Base-by-base conservation (phyloP, 2,329 filamentous ascomycete species). In the Colletotrichum navitas region DNA sequence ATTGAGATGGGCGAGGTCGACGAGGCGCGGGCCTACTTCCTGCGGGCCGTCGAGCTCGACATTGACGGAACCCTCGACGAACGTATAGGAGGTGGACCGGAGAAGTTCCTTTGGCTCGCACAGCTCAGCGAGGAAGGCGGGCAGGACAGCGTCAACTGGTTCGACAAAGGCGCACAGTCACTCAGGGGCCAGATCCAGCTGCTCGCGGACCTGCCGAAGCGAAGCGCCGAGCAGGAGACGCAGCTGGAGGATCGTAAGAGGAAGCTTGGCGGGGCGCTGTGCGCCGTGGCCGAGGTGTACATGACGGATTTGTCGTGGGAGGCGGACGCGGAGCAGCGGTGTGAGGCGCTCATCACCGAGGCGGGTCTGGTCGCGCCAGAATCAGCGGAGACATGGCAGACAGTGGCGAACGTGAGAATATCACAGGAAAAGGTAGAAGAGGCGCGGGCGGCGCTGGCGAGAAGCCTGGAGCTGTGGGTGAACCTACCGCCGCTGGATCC, bases 231-330 rank as follows among this genome's bases (percentile, higher is more conserved):
- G 75, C 78, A 84, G 76, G 80, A 85, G 78, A 77, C 77, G 26
- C 74, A 83, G 32, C 77, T 90, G 51, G 88, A 91, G 36, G 93
- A 89, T 81, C 93, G 94, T 85, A 92, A 92, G 80, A 86, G 87
- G 75, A 96, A 96, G 82, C 86, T 98, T 45, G 94, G 94, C 2
- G 94, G 94, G 76, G 94, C 95, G n/a, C 87, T 99, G 45, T 99
- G 97, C 82, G 94, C 93, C 36, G 94, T 98, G 72, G 91, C 94
- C 8, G 96, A 99, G 84, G 94, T 99, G 61, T 99, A 98, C 85
- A 99, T 99, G 96, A 99, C 96, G 14, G 96, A 99, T 84, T 84
- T 98, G 76, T 96, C 93, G 77, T 96, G 89, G 94, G 95, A 98
- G 82, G 90, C 91, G 63, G 94, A 98, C 78, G 96, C 95, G 6